A percentile compares a stretch with the other conserved stretches of the same genome.
phyloP scores from a whole-genome alignment of 2,329 filamentous ascomycete species.

The Dothistroma pini region DNA sequence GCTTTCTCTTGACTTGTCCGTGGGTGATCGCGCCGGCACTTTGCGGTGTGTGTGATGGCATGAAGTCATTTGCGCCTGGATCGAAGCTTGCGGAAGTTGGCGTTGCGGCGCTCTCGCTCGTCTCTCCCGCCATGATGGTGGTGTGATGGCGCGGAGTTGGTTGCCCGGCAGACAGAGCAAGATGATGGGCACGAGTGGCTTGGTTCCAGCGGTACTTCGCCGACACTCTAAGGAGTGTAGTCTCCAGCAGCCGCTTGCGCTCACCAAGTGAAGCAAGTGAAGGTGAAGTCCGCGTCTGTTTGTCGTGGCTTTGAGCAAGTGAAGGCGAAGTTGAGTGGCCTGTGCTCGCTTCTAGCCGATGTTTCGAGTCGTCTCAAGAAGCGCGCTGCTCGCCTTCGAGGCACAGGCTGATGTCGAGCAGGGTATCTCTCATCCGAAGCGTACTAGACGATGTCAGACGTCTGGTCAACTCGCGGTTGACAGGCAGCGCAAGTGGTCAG shows the following conservation, averaged over 20 bases:
- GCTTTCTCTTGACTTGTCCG: slow-evolving; percentile 1
- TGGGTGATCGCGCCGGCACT: not conserved
- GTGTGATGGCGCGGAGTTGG: not conserved
- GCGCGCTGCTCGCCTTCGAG: not conserved
- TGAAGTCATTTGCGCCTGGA: slow-evolving; percentile 8
- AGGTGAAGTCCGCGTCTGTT: not conserved
- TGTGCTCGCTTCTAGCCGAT: not conserved
- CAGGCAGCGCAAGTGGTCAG: not conserved
- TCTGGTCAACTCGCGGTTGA: not conserved
- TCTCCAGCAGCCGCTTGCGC: not conserved
- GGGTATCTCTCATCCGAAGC: not conserved
- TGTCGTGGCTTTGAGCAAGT: not conserved
- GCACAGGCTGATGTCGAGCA: not conserved
- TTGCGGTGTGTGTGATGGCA: not conserved
- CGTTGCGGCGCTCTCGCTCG: not conserved
- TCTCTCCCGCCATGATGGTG: not conserved
- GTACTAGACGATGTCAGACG: not conserved
- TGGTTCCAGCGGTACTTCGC: not conserved
- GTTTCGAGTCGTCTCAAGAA: not conserved
- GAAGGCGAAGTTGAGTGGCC: not conserved
- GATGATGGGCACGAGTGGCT: not conserved
- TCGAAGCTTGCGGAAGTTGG: slow-evolving; percentile 11
- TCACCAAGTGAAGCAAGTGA: slow-evolving; percentile 1
- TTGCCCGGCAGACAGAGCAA: not conserved
- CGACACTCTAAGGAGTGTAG: not conserved